Conservation (phyloP, 2,329 filamentous ascomycete genomes). For the Seiridium cupressi region DNA sequence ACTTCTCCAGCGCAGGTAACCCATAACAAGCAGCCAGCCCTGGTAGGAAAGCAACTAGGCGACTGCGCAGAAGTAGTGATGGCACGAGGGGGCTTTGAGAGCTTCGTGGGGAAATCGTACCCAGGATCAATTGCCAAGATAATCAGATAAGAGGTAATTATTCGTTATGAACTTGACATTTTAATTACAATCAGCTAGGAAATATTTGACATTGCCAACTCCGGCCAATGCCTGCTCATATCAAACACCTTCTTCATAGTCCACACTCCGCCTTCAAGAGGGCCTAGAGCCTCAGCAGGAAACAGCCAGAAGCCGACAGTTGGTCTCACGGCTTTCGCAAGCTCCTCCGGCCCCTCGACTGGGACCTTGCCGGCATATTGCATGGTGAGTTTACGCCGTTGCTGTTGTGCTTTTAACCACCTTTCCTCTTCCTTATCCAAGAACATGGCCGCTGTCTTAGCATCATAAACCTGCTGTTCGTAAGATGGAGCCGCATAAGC, state of each 20-base stretch:
- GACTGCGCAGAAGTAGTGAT: no score
- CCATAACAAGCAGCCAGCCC: no score
- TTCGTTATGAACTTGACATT: no score
- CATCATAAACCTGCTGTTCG: not conserved
- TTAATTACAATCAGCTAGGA: not conserved
- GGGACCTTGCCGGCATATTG: not conserved
- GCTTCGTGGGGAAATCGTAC: no score
- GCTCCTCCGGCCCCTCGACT: not conserved
- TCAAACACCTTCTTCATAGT: not conserved
- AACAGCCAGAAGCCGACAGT: slow-evolving; percentile 16
- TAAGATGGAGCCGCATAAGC: not conserved
- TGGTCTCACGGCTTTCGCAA: not conserved
- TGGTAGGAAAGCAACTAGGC: no score
- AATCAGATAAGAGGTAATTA: no score
- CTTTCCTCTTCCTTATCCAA: slow-evolving; percentile 5
- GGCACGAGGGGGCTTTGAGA: no score
- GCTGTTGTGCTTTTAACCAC: not conserved
- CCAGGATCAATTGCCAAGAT: no score
- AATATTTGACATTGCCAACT: slow-evolving; percentile 7
- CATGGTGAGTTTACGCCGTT: no score
- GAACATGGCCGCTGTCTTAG: not conserved
- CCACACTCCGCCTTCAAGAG: not conserved
- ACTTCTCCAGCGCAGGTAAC: no score
- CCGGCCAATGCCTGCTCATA: slow-evolving; percentile 11
- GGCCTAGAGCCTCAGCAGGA: slow-evolving; percentile 9